Base-by-base conservation (phyloP, 768 basidiomycete species). In the Phylloporus sp. region DNA sequence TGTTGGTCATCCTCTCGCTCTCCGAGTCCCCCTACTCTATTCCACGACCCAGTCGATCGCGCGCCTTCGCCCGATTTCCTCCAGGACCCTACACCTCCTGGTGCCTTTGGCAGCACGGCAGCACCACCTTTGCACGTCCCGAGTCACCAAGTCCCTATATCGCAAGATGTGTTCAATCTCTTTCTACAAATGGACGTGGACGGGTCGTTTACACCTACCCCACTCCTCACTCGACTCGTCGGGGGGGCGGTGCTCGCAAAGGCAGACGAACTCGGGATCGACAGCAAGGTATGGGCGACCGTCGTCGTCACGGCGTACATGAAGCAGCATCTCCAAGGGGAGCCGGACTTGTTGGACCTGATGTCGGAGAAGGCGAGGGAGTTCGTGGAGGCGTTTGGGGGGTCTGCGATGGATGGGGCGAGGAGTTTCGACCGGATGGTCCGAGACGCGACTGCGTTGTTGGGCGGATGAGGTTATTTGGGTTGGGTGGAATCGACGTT, bases 281-380 rank as follows among this genome's bases (percentile, higher is more conserved):
- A 72, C 36, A 57, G 43, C 18, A 62, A 41, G 9, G 49, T 74
- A 9, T 81, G 80, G 80, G 68, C 73, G 24, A 80, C 79, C 3
- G 69, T 69, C 5, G 60, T 79, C 15, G 70, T 67, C 8, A 61
- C 72, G 21, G 79, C 74, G 1, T 82, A 70, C 47, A 53, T 81
- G 57, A 55, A 62, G 50, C 69, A 54, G 32, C 63, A 67, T 28
- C 50, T 78, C 18, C 50, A 56, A 24, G 43, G 44, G 7, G 65
- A 63, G 9, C 71, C 62, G 18, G 73, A 79, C 21, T 48, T 80
- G 22, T 48, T 75, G 53, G 69, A 73, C 1, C 63, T 73, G 44
- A 48, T 79, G 42, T 39, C 63, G 23, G 67, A 57, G 17, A 80
- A 80, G 57, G 65, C 71, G 6, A 48, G 51, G 38, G 72, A 72